Base-by-base conservation (phyloP, 2,329 filamentous ascomycete genomes). In the Paracamarosporium sp. region DNA sequence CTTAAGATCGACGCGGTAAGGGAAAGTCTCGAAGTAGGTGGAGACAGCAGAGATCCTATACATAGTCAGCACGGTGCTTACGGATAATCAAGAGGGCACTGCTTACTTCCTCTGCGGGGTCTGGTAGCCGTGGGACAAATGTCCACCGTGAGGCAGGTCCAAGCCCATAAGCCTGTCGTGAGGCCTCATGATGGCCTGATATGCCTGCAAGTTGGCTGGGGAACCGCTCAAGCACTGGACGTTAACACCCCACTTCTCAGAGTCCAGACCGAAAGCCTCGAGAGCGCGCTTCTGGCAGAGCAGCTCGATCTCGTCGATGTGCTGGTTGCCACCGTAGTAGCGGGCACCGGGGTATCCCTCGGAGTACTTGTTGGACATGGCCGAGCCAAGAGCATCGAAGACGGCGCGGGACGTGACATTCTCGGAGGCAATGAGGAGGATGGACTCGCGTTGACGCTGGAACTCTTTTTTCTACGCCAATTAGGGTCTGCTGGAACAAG, bases 1-100 rank as follows among this genome's bases (percentile, higher is more conserved):
- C 62, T 88, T 84, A 74, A 96, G 91, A 81, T 97, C 88, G 53
- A 98, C 86, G 58, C 92, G 89, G 83, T 99, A 99, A 5, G 95
- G 95, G 62, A 99, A 83, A 33, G 95, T 99, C 82, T 99, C 95
- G 77, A 99, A 99, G 82, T 99, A 99, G 76, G 96, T 98, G 56
- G 94, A 98, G 65, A 99, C 89, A 71, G 93, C 93, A n/a, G 94
- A 98, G 76, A 99, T 98, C 86, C 75, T 76, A 50, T n/a, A 43
- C 5, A 9, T 40, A 15, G 60, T 70, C 50, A 72, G 68, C 46
- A 28, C 17, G 17, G 35, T 60, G n/a, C 20, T 43, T 44, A 13
- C 12, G 8, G 41, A 35, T 31, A 1, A 17, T 30, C 11, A 5
- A 28, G n/a, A 9, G 22, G 9, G n/a, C 43, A 22, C 9, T 51